Conservation (phyloP, 108 stramenopile genomes). For the Nannochloropsis gaditana region DNA sequence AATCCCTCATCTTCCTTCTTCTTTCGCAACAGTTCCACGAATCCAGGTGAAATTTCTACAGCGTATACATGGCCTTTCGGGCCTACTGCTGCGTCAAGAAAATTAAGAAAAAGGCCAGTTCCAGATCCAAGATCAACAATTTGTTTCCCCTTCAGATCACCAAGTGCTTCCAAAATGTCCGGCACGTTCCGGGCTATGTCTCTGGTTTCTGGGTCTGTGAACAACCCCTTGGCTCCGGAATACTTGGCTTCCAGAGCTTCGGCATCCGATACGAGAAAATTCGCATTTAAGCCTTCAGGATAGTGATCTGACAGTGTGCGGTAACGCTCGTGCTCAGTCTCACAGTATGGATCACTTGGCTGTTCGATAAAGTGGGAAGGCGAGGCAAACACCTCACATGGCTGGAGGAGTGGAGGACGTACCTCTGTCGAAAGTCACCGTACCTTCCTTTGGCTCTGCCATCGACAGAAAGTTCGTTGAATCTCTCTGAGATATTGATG, state of each 20-base stretch:
- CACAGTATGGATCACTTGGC: too few species aligned
- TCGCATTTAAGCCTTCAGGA: background rate
- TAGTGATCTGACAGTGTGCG: background rate
- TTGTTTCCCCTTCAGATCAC: background rate
- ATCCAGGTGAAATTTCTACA: background rate
- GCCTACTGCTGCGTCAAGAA: background rate
- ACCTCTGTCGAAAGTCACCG: conserved; percentile 12
- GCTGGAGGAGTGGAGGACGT: background rate
- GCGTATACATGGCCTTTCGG: background rate
- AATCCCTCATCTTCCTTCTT: conserved; percentile 9
- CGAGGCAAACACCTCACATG: too few species aligned
- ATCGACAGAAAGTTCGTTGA: too few species aligned
- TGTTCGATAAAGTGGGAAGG: too few species aligned
- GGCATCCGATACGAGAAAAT: background rate
- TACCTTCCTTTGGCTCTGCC: background rate
- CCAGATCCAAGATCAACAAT: background rate
- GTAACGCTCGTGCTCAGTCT: too few species aligned
- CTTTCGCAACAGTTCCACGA: background rate
- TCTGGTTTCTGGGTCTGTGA: conserved; percentile 11
- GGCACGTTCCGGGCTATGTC: background rate
- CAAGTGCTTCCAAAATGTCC: background rate
- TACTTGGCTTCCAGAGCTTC: background rate
- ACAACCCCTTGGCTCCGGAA: background rate
- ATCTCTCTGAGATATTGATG: too few species aligned
- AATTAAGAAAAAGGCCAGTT: conserved; percentile 1